A percentile compares a stretch with the other conserved stretches of the same genome.
These are phyloP conservation scores for Xylaria longipes DNA, from an alignment of 495 filamentous ascomycete species.

Conservation along the genomic window DNA sequence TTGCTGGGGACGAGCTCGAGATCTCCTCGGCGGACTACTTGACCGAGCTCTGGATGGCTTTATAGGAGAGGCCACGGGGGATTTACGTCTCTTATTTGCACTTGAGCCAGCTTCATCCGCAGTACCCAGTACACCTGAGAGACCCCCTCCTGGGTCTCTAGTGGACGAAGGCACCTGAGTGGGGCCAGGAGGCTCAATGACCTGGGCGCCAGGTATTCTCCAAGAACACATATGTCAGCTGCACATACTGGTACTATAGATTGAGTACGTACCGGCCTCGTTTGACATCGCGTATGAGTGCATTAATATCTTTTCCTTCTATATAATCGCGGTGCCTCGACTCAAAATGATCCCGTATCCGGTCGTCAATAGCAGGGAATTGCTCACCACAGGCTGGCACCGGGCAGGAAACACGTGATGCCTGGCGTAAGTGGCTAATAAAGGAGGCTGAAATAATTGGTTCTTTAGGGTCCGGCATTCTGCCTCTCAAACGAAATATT, in stretches of 20 bases:
- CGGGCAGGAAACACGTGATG: conserved; percentile 30
- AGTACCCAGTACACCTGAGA: not conserved
- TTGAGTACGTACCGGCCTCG: conserved; percentile 27
- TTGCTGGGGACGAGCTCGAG: conserved; percentile 31
- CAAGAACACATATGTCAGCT: conserved; percentile 22
- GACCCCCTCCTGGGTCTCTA: conserved; percentile 4
- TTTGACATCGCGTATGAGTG: conserved; percentile 34
- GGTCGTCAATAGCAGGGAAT: conserved; percentile 31
- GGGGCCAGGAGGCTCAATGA: not conserved
- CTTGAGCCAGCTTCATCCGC: conserved; percentile 16
- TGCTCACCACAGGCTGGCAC: conserved; percentile 25
- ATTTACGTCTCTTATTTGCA: conserved; percentile 34
- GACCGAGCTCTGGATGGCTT: conserved; percentile 28
- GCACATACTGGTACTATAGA: not conserved
- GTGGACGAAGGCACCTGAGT: not conserved
- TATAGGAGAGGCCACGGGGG: conserved; percentile 24
- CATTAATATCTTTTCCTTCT: conserved; percentile 26
- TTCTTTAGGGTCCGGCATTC: conserved; percentile 34
- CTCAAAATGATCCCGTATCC: conserved; percentile 32
- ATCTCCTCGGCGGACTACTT: conserved; percentile 32
- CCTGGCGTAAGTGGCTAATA: conserved; percentile 34
- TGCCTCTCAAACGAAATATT: not conserved
- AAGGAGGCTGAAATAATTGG: conserved; percentile 28
- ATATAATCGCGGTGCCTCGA: conserved; percentile 29
- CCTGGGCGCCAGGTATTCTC: not conserved